Evolutionary conservation across 129 eudicot genomes (phyloP).

Genomic region (Sambucus nigra): DNA sequence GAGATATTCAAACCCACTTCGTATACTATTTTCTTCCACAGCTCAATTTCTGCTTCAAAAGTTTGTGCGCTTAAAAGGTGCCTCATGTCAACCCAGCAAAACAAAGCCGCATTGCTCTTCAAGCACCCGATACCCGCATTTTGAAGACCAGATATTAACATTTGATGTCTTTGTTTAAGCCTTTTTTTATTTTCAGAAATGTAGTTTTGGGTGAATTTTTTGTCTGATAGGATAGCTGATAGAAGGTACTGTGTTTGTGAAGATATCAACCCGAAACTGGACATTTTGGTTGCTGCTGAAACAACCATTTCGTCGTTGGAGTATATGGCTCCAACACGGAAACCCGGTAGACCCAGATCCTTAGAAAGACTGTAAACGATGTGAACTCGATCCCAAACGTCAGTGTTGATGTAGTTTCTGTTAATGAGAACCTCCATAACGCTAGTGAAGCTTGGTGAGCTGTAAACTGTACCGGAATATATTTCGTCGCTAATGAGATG

Average conservation of each 20-base stretch:
- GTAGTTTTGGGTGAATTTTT: slow-evolving; percentile 41
- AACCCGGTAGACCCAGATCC: slow-evolving; percentile 89
- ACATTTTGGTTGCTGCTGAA: slow-evolving; percentile 83
- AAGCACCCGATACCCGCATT: slow-evolving; percentile 55
- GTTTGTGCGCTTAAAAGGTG: slow-evolving; percentile 48
- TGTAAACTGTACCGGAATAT: slow-evolving; percentile 77
- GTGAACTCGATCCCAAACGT: slow-evolving; percentile 59
- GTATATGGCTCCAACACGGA: slow-evolving; percentile 86
- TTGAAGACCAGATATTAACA: slow-evolving; percentile 53
- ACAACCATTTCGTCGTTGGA: slow-evolving; percentile 48
- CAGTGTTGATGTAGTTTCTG: slow-evolving; percentile 29
- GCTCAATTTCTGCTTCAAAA: slow-evolving; percentile 60
- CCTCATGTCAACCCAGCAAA: slow-evolving; percentile 96
- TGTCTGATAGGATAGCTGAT: slow-evolving; percentile 63
- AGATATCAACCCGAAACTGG: slow-evolving; percentile 80
- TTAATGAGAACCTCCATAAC: slow-evolving; percentile 46
- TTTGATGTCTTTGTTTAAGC: slow-evolving; percentile 39
- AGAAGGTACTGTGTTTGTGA: slow-evolving; percentile 84
- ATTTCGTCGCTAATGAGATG: slow-evolving; percentile 82
- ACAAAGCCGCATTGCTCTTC: slow-evolving; percentile 64
- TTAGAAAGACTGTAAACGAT: slow-evolving; percentile 74
- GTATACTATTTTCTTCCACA: slow-evolving; percentile 77
- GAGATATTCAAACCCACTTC: slow-evolving; percentile 75
- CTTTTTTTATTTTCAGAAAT: slow-evolving; percentile 43
- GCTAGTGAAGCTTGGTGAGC: slow-evolving; percentile 48